Evolutionary conservation across 495 filamentous ascomycete genomes (phyloP).

Genomic region (Hypoxylon lienhwacheense): DNA sequence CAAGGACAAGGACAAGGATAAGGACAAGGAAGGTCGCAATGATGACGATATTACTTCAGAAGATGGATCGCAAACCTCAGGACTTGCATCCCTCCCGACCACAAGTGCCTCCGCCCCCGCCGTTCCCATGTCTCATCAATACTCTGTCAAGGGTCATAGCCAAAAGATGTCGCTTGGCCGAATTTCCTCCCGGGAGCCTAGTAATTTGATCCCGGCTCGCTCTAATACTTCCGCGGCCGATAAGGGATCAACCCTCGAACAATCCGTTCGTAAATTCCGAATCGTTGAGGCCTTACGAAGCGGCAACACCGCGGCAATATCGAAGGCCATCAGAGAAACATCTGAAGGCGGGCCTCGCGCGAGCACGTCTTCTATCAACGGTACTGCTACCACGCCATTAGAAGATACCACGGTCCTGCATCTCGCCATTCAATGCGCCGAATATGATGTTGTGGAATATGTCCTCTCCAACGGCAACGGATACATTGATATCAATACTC

Average conservation of each 20-base stretch:
- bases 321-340: slow-evolving; percentile 78
- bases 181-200: slow-evolving; percentile 38
- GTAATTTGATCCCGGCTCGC: slow-evolving; percentile 27
- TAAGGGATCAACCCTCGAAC: slow-evolving; percentile 71
- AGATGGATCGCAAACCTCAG: slow-evolving; percentile 43
- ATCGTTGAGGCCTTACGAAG: slow-evolving; percentile 89
- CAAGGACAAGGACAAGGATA: too few relatives aligned
- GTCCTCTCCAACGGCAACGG: slow-evolving; percentile 72
- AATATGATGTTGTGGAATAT: slow-evolving; percentile 93
- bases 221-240: slow-evolving; percentile 39
- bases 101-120: slow-evolving; percentile 37
- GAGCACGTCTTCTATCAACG: slow-evolving; percentile 58
- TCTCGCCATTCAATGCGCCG: slow-evolving; percentile 95
- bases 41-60: slow-evolving; percentile 48
- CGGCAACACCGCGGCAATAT: slow-evolving; percentile 88
- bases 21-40: slow-evolving; percentile 41
- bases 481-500: slow-evolving; percentile 80
- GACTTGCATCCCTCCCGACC: slow-evolving; percentile 40
- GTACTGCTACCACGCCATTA: slow-evolving; percentile 49
- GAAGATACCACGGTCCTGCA: slow-evolving; percentile 89
- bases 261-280: slow-evolving; percentile 90
- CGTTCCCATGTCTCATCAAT: slow-evolving; percentile 42
- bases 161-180: slow-evolving; percentile 50
- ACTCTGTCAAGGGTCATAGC: slow-evolving; percentile 42
- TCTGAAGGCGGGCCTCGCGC: slow-evolving; percentile 51